Conservation (phyloP, 2,329 filamentous ascomycete genomes). For the Cercospora sp. region DNA sequence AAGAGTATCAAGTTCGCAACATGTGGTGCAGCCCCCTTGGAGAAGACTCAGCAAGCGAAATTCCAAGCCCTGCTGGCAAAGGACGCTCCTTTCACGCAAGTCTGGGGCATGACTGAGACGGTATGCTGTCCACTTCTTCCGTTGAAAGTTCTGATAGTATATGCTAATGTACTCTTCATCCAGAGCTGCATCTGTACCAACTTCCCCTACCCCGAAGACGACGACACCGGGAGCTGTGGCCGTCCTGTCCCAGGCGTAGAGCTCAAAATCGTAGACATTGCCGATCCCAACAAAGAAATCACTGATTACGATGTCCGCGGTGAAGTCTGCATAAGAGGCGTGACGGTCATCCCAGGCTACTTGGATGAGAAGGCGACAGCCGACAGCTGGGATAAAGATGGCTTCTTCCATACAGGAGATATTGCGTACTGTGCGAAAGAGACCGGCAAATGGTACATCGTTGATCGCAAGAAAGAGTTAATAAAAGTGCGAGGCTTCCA, state of each 20-base stretch:
- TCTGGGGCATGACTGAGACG: constrained; percentile 51
- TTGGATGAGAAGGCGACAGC: constrained; percentile 64
- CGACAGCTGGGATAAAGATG: constrained; percentile 70
- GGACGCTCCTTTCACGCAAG: constrained; percentile 35
- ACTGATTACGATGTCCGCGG: constrained; percentile 71
- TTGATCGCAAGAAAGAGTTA: constrained; percentile 73
- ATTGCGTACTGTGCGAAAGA: constrained; percentile 71
- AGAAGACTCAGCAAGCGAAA: constrained; percentile 68
- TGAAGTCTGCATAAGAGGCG: constrained; percentile 75
- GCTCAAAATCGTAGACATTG: constrained; percentile 66
- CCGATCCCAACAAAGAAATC: constrained; percentile 63
- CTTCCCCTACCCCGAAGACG: constrained; percentile 61
- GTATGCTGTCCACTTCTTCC: not conserved
- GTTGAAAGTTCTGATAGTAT: not conserved
- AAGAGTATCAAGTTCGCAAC: constrained; percentile 65
- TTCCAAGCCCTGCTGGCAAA: constrained; percentile 61
- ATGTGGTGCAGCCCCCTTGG: constrained; percentile 75
- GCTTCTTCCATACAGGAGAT: constrained; percentile 58
- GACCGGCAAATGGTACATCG: constrained; percentile 80
- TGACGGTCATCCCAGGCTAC: constrained; percentile 77
- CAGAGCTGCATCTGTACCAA: constrained; percentile 64
- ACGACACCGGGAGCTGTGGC: constrained; percentile 70
- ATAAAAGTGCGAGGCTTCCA: constrained; percentile 64
- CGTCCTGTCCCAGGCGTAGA: constrained; percentile 64
- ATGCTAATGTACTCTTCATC: not conserved